Evolutionary conservation across 768 basidiomycete species (phyloP), one percentile per base, ranked within the genome.

Genomic region (Termitomyces sp.): DNA sequence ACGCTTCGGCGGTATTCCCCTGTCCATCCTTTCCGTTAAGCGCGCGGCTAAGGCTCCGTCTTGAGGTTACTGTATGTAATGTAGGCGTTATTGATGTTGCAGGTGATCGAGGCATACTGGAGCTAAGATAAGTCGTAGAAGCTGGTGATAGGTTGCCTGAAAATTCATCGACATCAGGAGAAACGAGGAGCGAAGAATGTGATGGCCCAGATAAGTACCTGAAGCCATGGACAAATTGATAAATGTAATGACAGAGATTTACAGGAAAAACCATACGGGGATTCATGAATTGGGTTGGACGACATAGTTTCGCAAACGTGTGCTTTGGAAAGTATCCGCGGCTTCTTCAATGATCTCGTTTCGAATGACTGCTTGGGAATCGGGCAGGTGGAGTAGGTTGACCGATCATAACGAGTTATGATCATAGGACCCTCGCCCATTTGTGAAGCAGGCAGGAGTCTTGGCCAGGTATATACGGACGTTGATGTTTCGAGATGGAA

Each of bases 401-500:
- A 12, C 9, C 43, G 47, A 40, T 58, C 41, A 27, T 56, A 55
- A 21, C 60, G 54, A 8, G 73, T 73, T 61, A 76, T 76, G 60
- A 74, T 65, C 52, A 71, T 64, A 28, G 78, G 76, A 49, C 67
- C 68, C 57, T 69, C 63, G 51, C 61, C 64, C 73, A 76, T 77
- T 63, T 75, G 69, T 35, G 76, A 79, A 25, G 75, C 73, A 59
- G 76, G 68, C 61, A 71, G 68, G 58, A 80, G 72, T 55, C 64
- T 69, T n/a, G 76, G 76, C 79, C 78, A 81, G 64, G 72, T 69
- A 65, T 72, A 81, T 45, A 76, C 74, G 58, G 78, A 73, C 54
- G 72, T 76, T 46, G 74, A 70, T 45, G 74, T 71, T 63, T 74
- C 72, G 66, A 76, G 76, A 14, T 23, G 19, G 4, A 53, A 11